These are phyloP conservation scores for Aspergillus sp. DNA, from an alignment of 2,329 filamentous ascomycete genomes.

Conservation along the genomic window DNA sequence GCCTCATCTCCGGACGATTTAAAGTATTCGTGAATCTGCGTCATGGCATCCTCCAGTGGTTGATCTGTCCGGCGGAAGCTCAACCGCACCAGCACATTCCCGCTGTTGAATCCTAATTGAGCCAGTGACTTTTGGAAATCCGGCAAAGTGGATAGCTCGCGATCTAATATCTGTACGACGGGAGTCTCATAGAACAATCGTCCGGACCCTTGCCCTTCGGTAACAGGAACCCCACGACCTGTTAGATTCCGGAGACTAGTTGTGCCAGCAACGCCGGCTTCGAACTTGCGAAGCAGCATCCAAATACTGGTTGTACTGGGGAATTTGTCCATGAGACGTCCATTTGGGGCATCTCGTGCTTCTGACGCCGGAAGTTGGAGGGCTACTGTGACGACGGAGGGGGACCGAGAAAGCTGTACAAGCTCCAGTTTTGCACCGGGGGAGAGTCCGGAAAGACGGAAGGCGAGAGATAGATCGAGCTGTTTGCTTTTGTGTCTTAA, in stretches of 20 bases:
- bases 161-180: slow-evolving; percentile 77
- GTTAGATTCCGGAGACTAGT: slow-evolving; percentile 75
- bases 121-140: slow-evolving; percentile 87
- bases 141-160: slow-evolving; percentile 71
- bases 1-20: slow-evolving; percentile 44
- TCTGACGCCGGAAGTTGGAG: slow-evolving; percentile 78
- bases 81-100: slow-evolving; percentile 75
- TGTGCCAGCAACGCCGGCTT: slow-evolving; percentile 67
- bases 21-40: slow-evolving; percentile 76
- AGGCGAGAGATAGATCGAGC: slow-evolving; percentile 80
- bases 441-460: slow-evolving; percentile 77
- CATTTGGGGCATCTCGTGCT: slow-evolving; percentile 60
- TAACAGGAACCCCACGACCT: slow-evolving; percentile 68
- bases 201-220: slow-evolving; percentile 61
- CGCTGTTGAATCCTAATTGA: slow-evolving; percentile 83
- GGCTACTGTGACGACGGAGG: slow-evolving; percentile 83
- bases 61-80: slow-evolving; percentile 73
- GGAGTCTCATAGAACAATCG: slow-evolving; percentile 87
- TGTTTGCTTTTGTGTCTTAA: slow-evolving; percentile 76
- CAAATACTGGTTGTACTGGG: slow-evolving; percentile 85
- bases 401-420: slow-evolving; percentile 79
- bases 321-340: slow-evolving; percentile 78
- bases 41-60: slow-evolving; percentile 82
- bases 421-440: slow-evolving; percentile 91
- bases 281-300: slow-evolving; percentile 86